Evolutionary conservation across 2,329 filamentous ascomycete species (phyloP), one percentile per base, ranked within the genome.

Genomic region (Nothophaeocryptopus gaeumannii): DNA sequence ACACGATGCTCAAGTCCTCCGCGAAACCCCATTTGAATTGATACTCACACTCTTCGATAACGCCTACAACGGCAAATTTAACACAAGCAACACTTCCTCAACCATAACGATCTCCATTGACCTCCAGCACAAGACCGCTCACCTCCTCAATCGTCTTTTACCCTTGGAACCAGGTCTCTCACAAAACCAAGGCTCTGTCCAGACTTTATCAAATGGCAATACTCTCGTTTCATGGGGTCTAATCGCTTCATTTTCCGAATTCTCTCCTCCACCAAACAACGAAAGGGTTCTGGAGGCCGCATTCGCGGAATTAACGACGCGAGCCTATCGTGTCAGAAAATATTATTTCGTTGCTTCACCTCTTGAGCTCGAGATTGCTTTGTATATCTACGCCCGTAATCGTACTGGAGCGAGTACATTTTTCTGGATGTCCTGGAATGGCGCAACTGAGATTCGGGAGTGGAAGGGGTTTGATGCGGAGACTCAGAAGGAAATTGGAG

Each of bases 211-310:
- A 5, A 73, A 73, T 36, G 74, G 73, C 15, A 76, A 79, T 47
- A 72, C 74, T 5, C 61, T 82, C 12, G 71, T 82, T 15, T 75
- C 76, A 50, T 82, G 78, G 77, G 78, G 79, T 2, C 59, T 66
- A 30, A 50, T 58, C 11, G 56, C 56, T 0, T 61, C 68, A 11
- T 58, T 65, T 2, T 69, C 70, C 1, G 69, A 72, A 45, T 45
- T 41, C 15, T 8, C n/a, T n/a, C n/a, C n/a, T n/a, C n/a, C n/a
- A n/a, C n/a, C n/a, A n/a, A n/a, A n/a, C n/a, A n/a, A n/a, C n/a
- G n/a, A n/a, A n/a, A n/a, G n/a, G n/a, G n/a, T n/a, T n/a, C n/a
- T n/a, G n/a, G n/a, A n/a, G n/a, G n/a, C n/a, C n/a, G n/a, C n/a
- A n/a, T n/a, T n/a, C n/a, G n/a, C n/a, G n/a, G n/a, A n/a, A n/a